A percentile compares a stretch with the other conserved stretches of the same genome.
These are phyloP conservation scores for Lactarius hengduanensis DNA, from an alignment of 768 basidiomycete genomes.

Conservation along the genomic window DNA sequence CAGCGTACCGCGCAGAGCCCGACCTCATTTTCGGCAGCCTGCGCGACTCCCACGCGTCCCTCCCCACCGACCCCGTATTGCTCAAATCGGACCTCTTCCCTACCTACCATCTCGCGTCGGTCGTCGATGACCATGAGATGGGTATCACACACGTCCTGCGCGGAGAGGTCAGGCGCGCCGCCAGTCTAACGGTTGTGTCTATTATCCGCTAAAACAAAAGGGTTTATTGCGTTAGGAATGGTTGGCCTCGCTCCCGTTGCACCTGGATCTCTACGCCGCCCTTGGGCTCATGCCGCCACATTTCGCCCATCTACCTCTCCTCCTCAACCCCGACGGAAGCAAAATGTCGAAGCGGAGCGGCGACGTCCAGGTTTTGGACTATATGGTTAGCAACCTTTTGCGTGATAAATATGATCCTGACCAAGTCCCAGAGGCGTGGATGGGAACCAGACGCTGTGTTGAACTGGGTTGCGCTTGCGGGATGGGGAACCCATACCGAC, in stretches of 20 bases:
- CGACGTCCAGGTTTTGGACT: slow-evolving; percentile 83
- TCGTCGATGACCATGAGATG: slow-evolving; percentile 97
- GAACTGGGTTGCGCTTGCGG: slow-evolving; percentile 94
- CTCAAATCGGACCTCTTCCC: slow-evolving; percentile 92
- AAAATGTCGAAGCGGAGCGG: slow-evolving; percentile 96
- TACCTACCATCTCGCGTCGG: slow-evolving; percentile 94
- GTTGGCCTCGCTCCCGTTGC: slow-evolving; percentile 89
- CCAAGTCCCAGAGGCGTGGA: slow-evolving; percentile 57
- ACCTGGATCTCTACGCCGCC: slow-evolving; percentile 83
- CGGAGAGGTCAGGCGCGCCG: slow-evolving; percentile 64
- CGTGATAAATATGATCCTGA: slow-evolving; percentile 3
- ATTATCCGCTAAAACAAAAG: slow-evolving; percentile 10
- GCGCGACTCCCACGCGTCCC: slow-evolving; percentile 71
- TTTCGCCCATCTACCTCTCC: slow-evolving; percentile 89
- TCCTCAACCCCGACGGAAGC: slow-evolving; percentile 85
- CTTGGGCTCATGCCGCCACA: slow-evolving; percentile 68
- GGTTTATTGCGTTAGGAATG: slow-evolving; percentile 66
- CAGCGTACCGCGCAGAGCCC: slow-evolving; percentile 39
- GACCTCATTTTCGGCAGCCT: slow-evolving; percentile 79
- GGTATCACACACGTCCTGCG: slow-evolving; percentile 92
- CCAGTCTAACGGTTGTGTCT: not conserved
- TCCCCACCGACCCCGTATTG: slow-evolving; percentile 87
- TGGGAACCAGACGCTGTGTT: slow-evolving; percentile 89
- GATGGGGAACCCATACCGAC: slow-evolving; percentile 69
- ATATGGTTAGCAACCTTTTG: slow-evolving; percentile 57